These are phyloP conservation scores for Teunomyces lycoperdinae DNA, from an alignment of 805 yeast genomes.

Conservation along the genomic window DNA sequence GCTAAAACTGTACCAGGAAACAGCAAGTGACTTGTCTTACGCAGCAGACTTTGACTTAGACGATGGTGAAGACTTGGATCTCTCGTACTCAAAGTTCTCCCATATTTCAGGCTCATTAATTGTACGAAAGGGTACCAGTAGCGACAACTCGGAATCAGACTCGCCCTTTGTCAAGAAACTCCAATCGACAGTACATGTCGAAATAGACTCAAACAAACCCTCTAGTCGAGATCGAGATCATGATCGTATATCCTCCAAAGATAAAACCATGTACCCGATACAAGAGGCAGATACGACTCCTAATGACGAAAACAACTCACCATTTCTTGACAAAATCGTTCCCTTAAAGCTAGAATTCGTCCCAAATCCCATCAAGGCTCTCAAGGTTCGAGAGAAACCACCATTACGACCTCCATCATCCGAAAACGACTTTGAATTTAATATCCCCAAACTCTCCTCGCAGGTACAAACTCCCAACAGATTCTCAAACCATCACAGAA, in stretches of 20 bases:
- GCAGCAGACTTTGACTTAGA: slow-evolving; percentile 12
- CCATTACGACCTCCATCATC: background rate
- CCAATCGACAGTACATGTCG: slow-evolving; percentile 17
- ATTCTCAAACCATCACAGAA: slow-evolving; percentile 15
- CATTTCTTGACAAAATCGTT: slow-evolving; percentile 13
- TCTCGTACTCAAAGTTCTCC: slow-evolving; percentile 39
- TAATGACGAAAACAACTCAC: slow-evolving; percentile 11
- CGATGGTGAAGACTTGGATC: slow-evolving; percentile 19
- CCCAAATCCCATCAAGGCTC: slow-evolving; percentile 1
- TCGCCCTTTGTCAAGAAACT: slow-evolving; percentile 31
- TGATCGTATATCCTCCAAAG: background rate
- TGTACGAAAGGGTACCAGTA: slow-evolving; percentile 7
- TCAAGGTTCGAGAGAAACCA: slow-evolving; percentile 3
- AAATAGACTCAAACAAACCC: background rate
- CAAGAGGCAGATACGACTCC: background rate
- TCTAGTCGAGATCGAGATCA: background rate
- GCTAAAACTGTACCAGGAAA: slow-evolving; percentile 17
- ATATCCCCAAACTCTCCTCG: background rate
- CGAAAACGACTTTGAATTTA: background rate
- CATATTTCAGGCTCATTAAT: slow-evolving; percentile 24
- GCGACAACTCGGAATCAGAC: slow-evolving; percentile 3
- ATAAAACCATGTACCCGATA: slow-evolving; percentile 3
- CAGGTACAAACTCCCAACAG: background rate
- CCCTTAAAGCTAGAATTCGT: background rate
- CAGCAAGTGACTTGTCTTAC: slow-evolving; percentile 11